phyloP scores from a whole-genome alignment of 176 grass and related monocot species.

The Phyllostachys edulis region DNA sequence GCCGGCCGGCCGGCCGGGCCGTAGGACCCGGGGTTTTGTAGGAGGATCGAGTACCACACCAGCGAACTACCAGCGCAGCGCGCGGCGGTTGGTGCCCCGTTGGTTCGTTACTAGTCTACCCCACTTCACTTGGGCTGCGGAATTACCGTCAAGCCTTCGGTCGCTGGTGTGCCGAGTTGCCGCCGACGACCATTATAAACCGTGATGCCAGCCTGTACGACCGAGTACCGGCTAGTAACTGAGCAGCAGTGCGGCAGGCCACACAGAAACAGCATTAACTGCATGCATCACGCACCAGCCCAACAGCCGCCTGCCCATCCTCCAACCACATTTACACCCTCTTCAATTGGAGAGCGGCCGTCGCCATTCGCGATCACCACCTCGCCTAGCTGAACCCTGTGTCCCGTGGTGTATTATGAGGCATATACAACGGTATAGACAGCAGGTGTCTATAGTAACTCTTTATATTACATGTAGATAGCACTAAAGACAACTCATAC shows the following conservation, averaged over 20 bases:
- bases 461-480: too few relatives aligned
- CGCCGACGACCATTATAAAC: neutral
- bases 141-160: too few relatives aligned
- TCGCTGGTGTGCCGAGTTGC: too few relatives aligned
- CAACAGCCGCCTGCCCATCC: neutral
- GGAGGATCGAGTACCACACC: too few relatives aligned
- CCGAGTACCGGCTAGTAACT: neutral
- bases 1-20: too few relatives aligned
- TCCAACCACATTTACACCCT: slow-evolving; percentile 25
- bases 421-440: too few relatives aligned
- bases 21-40: too few relatives aligned
- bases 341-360: slow-evolving; percentile 1
- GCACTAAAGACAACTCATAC: too few relatives aligned
- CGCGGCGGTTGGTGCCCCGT: too few relatives aligned
- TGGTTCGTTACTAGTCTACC: neutral
- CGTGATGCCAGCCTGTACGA: neutral
- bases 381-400: neutral
- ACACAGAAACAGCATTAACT: neutral
- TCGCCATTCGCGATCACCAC: neutral
- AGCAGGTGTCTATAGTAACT: too few relatives aligned
- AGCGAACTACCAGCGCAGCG: too few relatives aligned
- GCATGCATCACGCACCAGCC: neutral
- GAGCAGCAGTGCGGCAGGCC: neutral
- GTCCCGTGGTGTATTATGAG: neutral
- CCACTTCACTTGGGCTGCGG: neutral